Conservation (phyloP, 2,329 filamentous ascomycete species). For the Ophiocordyceps polyrhachis-furcata region DNA sequence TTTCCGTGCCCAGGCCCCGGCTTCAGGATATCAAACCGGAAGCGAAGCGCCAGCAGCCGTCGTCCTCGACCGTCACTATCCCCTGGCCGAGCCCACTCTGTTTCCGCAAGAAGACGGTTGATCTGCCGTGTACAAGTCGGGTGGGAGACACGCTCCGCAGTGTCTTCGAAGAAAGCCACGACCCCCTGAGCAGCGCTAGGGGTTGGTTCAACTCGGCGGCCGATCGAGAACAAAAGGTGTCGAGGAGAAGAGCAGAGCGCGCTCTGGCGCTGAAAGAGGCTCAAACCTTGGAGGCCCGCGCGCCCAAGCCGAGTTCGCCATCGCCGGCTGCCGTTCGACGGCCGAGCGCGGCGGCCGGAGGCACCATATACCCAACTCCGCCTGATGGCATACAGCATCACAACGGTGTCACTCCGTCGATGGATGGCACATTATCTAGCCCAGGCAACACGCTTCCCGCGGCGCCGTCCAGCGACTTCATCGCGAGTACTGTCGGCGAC, state of each 20-base stretch:
- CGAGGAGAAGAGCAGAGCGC: conserved; percentile 31
- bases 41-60: conserved; percentile 18
- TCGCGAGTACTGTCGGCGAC: conserved; percentile 6
- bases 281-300: conserved; percentile 21
- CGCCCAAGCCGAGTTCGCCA: conserved; percentile 25
- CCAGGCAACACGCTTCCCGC: conserved; percentile 26
- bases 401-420: conserved; percentile 33
- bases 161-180: conserved; percentile 23
- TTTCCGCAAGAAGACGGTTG: conserved; percentile 28
- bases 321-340: conserved; percentile 33
- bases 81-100: conserved; percentile 36
- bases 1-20: conserved; percentile 28
- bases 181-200: conserved; percentile 28
- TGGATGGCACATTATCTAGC: conserved; percentile 37
- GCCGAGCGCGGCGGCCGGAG: conserved; percentile 25
- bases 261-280: conserved; percentile 23
- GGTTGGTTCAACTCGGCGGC: conserved; percentile 25
- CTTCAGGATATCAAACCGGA: conserved; percentile 23
- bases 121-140: conserved; percentile 18
- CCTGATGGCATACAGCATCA: conserved; percentile 43
- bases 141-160: conserved; percentile 19
- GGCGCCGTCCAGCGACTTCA: conserved; percentile 12
- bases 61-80: conserved; percentile 20
- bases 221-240: conserved; percentile 28
- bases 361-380: conserved; percentile 52